phyloP scores from a whole-genome alignment of 352 stramenopile genomes.

The Pythium dissimile region DNA sequence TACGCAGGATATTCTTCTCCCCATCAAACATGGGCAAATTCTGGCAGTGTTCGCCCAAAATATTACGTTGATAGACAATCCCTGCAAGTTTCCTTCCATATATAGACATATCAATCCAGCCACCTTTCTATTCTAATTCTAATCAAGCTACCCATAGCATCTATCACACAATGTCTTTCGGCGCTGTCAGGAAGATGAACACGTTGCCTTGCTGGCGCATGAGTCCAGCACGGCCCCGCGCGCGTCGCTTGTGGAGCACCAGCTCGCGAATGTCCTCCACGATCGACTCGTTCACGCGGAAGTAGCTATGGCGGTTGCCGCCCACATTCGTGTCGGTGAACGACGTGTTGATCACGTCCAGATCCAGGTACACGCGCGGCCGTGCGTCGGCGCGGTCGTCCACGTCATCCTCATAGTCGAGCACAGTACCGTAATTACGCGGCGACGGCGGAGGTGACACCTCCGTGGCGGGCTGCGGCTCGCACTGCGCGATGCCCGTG shows the following conservation, averaged over 20 bases:
- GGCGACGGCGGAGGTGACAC: not conserved
- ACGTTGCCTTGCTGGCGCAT: constrained; percentile 63
- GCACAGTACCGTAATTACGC: not conserved
- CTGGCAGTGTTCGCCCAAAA: not conserved
- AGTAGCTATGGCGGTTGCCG: constrained; percentile 84
- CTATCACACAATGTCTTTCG: constrained; percentile 15
- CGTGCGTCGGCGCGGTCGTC: constrained; percentile 15
- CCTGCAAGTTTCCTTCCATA: too few relatives aligned
- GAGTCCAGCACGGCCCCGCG: constrained; percentile 42
- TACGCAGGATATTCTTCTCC: too few relatives aligned
- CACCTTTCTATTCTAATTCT: not conserved
- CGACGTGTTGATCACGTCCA: constrained; percentile 88
- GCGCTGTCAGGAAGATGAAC: constrained; percentile 67
- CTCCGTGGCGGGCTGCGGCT: not conserved
- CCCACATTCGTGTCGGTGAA: constrained; percentile 85
- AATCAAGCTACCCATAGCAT: not conserved
- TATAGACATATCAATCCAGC: too few relatives aligned
- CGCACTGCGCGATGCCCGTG: not conserved
- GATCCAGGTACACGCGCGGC: constrained; percentile 52
- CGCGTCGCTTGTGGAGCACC: constrained; percentile 58
- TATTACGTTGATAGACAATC: not conserved
- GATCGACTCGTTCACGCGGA: constrained; percentile 83
- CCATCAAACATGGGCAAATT: too few relatives aligned
- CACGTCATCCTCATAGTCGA: not conserved
- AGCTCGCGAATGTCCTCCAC: constrained; percentile 65